These are phyloP conservation scores for Saccharomyces pastorianus DNA, from an alignment of 1,139 yeast species.

Conservation along the genomic window DNA sequence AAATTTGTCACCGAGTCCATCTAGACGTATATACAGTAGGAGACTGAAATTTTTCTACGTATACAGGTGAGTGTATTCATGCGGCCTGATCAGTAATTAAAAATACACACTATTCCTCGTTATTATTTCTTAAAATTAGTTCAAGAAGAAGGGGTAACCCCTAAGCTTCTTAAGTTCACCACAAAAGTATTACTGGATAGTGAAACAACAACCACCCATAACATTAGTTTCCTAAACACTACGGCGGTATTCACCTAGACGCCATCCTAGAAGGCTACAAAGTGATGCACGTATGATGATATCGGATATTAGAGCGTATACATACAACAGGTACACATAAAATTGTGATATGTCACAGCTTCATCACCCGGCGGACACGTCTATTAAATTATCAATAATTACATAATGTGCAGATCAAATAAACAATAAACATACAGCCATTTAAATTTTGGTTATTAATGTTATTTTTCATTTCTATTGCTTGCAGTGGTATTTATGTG, in stretches of 20 bases:
- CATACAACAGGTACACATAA: neutral
- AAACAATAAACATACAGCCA: neutral
- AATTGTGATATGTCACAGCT: neutral
- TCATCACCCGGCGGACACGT: neutral
- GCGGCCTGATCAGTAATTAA: neutral
- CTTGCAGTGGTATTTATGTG: neutral
- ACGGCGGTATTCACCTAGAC: neutral
- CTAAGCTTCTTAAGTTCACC: neutral
- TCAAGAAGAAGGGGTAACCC: neutral
- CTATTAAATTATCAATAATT: neutral
- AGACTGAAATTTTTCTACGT: neutral
- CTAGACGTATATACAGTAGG: neutral
- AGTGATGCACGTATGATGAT: neutral
- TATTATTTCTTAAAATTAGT: neutral
- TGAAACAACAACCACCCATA: neutral
- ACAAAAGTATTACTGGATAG: neutral
- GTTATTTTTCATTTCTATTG: neutral
- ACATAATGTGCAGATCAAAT: neutral
- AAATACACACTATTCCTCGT: neutral
- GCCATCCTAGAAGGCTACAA: neutral
- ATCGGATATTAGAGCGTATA: neutral
- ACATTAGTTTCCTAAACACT: neutral
- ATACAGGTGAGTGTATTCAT: neutral
- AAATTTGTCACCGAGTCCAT: constrained; percentile 5
- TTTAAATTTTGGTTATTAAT: neutral